A percentile compares a stretch with the other conserved stretches of the same genome.
Evolutionary conservation across 2,329 filamentous ascomycete species (phyloP).

Genomic region (Pseudopyrenochaeta lycopersici): DNA sequence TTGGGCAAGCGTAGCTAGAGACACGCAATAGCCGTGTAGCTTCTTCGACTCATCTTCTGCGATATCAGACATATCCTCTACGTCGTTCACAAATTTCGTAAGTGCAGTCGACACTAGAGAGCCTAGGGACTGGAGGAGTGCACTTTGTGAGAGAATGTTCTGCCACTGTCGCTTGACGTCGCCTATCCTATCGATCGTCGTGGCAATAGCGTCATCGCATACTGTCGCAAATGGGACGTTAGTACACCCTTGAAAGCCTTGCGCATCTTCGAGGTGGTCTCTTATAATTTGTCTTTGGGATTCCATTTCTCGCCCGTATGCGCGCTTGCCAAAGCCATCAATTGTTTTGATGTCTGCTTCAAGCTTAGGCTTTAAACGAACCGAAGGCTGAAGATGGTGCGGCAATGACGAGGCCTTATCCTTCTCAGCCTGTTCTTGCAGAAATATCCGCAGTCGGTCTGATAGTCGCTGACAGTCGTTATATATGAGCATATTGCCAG

Average conservation of each 20-base stretch:
- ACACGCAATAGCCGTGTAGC: conserved; percentile 65
- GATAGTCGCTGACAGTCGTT: conserved; percentile 70
- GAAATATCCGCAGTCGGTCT: conserved; percentile 60
- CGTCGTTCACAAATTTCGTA: conserved; percentile 67
- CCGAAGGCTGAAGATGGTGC: conserved; percentile 41
- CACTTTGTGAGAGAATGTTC: conserved; percentile 66
- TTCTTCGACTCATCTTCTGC: conserved; percentile 69
- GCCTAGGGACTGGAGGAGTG: conserved; percentile 69
- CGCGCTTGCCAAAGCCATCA: conserved; percentile 67
- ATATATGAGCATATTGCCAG: conserved; percentile 71
- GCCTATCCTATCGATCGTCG: conserved; percentile 65
- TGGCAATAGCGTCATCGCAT: conserved; percentile 67
- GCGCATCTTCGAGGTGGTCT: conserved; percentile 69
- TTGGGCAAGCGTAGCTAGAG: conserved; percentile 63
- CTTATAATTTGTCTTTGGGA: conserved; percentile 69
- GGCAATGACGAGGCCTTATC: conserved; percentile 43
- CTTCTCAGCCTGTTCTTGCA: conserved; percentile 53
- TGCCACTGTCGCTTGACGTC: conserved; percentile 67
- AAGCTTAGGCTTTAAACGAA: conserved; percentile 58
- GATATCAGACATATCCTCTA: conserved; percentile 71
- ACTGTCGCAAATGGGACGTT: conserved; percentile 66
- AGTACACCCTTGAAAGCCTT: conserved; percentile 69
- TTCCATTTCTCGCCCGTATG: conserved; percentile 72
- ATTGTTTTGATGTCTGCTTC: conserved; percentile 64
- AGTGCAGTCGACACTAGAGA: conserved; percentile 66